Evolutionary conservation across 148 eudicot species (phyloP), one percentile per base, ranked within the genome.

Genomic region (Nepenthes mirabilis): DNA sequence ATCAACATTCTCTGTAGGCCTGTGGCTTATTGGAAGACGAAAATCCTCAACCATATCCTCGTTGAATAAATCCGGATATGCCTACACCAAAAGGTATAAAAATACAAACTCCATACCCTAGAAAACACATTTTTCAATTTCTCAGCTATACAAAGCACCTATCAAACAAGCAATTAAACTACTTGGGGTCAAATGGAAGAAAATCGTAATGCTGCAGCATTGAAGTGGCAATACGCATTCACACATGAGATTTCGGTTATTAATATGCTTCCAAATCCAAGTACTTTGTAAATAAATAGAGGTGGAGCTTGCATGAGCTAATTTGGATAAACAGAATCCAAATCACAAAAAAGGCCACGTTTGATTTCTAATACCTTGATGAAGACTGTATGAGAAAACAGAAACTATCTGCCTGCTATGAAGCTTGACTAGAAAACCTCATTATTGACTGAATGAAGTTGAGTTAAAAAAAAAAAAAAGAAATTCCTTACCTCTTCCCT

Each of bases 1-100:
- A 79, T 91, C 86, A 47, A 82, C 86, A 57, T 91, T 91, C 73
- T 85, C 96, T 14, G 80, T 76, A 61, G 91, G 95, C 71, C 95
- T 81, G 57, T 87, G 90, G 80, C 61, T 70, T 70, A 87, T 87
- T 45, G 97, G 96, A 62, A 91, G 66, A 34, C 79, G 80, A 61
- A 88, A 91, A 56, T 88, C 96, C 64, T 82, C 94, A 33, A 79
- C 72, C 56, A 82, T 76, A 65, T 82, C 90, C 65, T 80, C 87
- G 52, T 76, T 64, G 62, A 71, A 73, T 60, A 74, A 56, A 72
- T 77, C 84, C 64, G 79, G 79, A 63, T 61, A 58, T 50, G 59
- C 83, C 84, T 79, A 53, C 10, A 64, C 23, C 57, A 64, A 2
- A 40, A 56, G 65, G 63, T 59, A 36, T 33, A 33, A 23, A 23